A percentile compares a stretch with the other conserved stretches of the same genome.
phyloP scores from a whole-genome alignment of 1,284 basidiomycete genomes.

The Tilletiaria anomala region DNA sequence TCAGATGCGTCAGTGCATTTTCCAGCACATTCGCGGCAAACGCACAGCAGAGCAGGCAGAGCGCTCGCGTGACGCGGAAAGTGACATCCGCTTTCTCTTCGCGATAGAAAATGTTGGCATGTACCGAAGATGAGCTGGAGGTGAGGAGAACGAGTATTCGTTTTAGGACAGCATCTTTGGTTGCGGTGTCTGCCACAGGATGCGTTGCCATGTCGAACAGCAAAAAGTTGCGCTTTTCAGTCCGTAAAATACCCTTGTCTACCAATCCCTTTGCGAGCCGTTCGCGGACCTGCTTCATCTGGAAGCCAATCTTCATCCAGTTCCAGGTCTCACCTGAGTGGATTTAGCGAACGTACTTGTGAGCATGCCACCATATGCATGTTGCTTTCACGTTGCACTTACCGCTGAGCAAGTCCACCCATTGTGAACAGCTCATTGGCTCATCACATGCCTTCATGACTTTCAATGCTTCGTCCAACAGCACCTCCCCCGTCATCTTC shows the following conservation, averaged over 20 bases:
- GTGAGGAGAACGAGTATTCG: constrained; percentile 26
- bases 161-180: constrained; percentile 33
- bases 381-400: constrained; percentile 4
- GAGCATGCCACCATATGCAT: not conserved
- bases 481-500: constrained; percentile 32
- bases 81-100: constrained; percentile 1
- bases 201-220: constrained; percentile 40
- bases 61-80: constrained; percentile 21
- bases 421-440: constrained; percentile 25
- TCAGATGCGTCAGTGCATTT: constrained; percentile 32
- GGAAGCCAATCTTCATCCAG: constrained; percentile 35
- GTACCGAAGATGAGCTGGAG: not conserved
- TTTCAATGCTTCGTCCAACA: constrained; percentile 35
- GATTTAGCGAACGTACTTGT: constrained; percentile 4
- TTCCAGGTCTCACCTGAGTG: constrained; percentile 40
- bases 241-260: constrained; percentile 37
- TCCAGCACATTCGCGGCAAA: constrained; percentile 35
- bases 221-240: constrained; percentile 38
- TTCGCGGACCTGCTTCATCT: constrained; percentile 38
- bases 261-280: constrained; percentile 37
- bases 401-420: constrained; percentile 37
- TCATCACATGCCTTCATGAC: constrained; percentile 24
- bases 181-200: constrained; percentile 28
- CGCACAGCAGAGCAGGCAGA: constrained; percentile 27
- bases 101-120: constrained; percentile 1